Evolutionary conservation across 345 rosid genomes (phyloP), one percentile per base, ranked within the genome.

Genomic region (Salix koriyanagi): DNA sequence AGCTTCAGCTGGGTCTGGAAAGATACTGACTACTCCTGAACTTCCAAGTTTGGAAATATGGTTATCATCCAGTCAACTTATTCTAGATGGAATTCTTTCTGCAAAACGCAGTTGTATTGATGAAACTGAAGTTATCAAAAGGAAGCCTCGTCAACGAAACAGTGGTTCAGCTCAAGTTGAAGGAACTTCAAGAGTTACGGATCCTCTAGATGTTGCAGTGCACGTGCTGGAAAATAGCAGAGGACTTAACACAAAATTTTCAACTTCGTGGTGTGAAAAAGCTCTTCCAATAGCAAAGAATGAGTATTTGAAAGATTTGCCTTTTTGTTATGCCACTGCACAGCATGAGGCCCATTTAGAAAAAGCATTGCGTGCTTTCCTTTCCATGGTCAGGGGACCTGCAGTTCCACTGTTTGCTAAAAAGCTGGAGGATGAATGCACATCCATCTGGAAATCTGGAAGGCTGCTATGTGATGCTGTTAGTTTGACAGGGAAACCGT

Each of bases 401-500:
- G 88, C 91, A 28, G 94, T 87, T 76, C 83, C 85, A 25, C 69
- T 78, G 41, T 93, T 86, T 84, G 78, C 88, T 32, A 87, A 87
- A 81, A 87, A 77, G 87, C 85, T 93, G 80, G 87, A 85, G 84
- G 91, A 89, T 82, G 97, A 91, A 79, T 93, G 97, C 84, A 80
- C 79, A 16, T 87, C 84, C 72, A 83, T 91, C 36, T 93, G 97
- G 96, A 87, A 85, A 84, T 89, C 93, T 48, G 96, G 94, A 34
- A 89, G 97, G 83, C 97, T 91, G 80, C 89, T 90, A 9, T 93
- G 96, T 83, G 97, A 93, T 82, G 93, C 94, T 72, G 85, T 88
- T 81, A 93, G 97, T 90, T 87, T 93, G 88, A 91, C 97, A 0
- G 96, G 93, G 75, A 93, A 90, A 82, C 94, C 94, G 39, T 93